A percentile compares a stretch with the other conserved stretches of the same genome.
phyloP scores from a whole-genome alignment of 495 filamentous ascomycete species.

The Trichoderma reesei region DNA sequence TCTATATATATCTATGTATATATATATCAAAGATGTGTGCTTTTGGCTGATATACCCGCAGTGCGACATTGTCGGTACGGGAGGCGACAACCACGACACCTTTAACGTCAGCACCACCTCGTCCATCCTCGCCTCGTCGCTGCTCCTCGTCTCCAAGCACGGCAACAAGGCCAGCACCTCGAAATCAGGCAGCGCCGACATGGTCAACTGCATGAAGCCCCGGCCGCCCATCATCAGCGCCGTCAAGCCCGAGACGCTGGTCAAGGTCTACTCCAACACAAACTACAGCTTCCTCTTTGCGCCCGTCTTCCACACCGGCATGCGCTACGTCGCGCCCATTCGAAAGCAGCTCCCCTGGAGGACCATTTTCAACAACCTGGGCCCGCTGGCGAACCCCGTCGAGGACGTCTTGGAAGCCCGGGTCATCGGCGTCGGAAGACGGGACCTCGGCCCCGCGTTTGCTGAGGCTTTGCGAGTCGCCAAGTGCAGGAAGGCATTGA shows the following conservation, averaged over 20 bases:
- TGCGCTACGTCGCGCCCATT: constrained; percentile 75
- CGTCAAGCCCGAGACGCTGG: constrained; percentile 59
- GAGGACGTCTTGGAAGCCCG: constrained; percentile 61
- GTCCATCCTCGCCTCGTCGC: constrained; percentile 78
- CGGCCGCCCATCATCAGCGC: constrained; percentile 60
- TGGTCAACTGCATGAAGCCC: constrained; percentile 63
- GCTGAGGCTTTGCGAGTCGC: constrained; percentile 69
- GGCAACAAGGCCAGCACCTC: constrained; percentile 95
- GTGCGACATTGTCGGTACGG: constrained; percentile 97
- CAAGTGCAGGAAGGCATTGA: constrained; percentile 74
- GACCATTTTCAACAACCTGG: constrained; percentile 94
- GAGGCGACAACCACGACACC: constrained; percentile 90
- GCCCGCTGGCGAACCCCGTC: constrained; percentile 82
- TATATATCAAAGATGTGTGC: background rate
- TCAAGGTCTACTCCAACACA: constrained; percentile 57
- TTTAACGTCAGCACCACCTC: constrained; percentile 96
- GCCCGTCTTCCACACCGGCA: constrained; percentile 89
- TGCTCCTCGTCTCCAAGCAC: constrained; percentile 82
- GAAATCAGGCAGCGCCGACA: constrained; percentile 88
- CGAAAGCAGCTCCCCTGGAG: constrained; percentile 77
- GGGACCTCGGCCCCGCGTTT: constrained; percentile 75
- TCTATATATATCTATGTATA: no score
- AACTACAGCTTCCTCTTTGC: constrained; percentile 97
- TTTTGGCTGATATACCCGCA: constrained; percentile 21
- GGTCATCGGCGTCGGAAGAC: constrained; percentile 81